A percentile compares a stretch with the other conserved stretches of the same genome.
Conservation (phyloP, 768 basidiomycete species). For the Leccinum uliginosum region DNA sequence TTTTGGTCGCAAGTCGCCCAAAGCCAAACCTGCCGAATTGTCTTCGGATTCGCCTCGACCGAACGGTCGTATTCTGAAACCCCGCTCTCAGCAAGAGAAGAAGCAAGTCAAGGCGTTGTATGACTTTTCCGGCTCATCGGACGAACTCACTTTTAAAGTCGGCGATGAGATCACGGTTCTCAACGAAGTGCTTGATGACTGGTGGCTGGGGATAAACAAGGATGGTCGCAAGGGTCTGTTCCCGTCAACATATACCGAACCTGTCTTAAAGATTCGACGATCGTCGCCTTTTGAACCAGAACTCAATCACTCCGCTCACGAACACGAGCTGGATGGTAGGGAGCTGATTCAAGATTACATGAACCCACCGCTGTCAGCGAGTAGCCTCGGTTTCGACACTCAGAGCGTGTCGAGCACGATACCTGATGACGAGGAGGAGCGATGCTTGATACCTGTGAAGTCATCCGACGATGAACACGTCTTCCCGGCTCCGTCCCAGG, state of each 20-base stretch:
- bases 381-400: slow-evolving; percentile 27
- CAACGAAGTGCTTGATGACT: slow-evolving; percentile 80
- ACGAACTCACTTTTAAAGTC: slow-evolving; percentile 71
- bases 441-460: slow-evolving; percentile 28
- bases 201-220: slow-evolving; percentile 80
- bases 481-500: slow-evolving; percentile 19
- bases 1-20: slow-evolving; percentile 26
- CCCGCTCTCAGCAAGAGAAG: slow-evolving; percentile 44
- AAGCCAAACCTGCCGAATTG: slow-evolving; percentile 21
- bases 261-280: slow-evolving; percentile 13
- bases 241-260: slow-evolving; percentile 72
- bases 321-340: slow-evolving; percentile 24
- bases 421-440: slow-evolving; percentile 44
- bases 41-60: slow-evolving; percentile 23
- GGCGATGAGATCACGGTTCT: slow-evolving; percentile 76
- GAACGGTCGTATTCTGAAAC: slow-evolving; percentile 44
- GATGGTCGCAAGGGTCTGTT: slow-evolving; percentile 74
- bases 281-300: slow-evolving; percentile 34
- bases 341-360: slow-evolving; percentile 14
- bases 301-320: slow-evolving; percentile 8
- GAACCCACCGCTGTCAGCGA: slow-evolving; percentile 24
- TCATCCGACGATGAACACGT: slow-evolving; percentile 22
- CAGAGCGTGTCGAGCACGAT: slow-evolving; percentile 41
- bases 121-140: slow-evolving; percentile 69
- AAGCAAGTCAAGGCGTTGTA: slow-evolving; percentile 66